Evolutionary conservation across 164 flowering plant genomes (phyloP), one percentile per base, ranked within the genome.

Genomic region (Vitis riparia): DNA sequence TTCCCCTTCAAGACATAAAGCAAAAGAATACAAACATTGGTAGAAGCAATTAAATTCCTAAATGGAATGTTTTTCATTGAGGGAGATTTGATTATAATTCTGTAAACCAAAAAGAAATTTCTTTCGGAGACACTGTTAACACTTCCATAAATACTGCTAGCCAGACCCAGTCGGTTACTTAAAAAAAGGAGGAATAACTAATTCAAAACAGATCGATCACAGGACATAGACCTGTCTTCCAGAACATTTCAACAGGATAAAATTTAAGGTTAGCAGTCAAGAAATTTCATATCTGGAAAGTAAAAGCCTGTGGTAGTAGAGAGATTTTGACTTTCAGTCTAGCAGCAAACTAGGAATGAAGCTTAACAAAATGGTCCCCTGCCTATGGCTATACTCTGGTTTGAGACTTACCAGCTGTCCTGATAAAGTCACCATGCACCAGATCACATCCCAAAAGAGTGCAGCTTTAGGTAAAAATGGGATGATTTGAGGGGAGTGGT

Each of bases 1-100:
- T 65, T 59, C 72, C 63, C 72, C 68, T 68, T 58, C 57, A 69
- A 65, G 74, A 78, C 76, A 71, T 71, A 66, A 70, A 67, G 61
- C 59, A 62, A 74, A 61, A 66, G 74, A 73, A 62, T 75, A 73
- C 62, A 68, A 69, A 65, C 65, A 66, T 37, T 63, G 68, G 69
- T 50, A 69, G 76, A 73, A 48, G 63, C 65, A 69, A 37, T 66
- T 62, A 63, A 44, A 27, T 66, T 59, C 62, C 58, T 37, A 48
- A 62, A 68, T 37, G 68, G 68, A 75, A 79, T 76, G 75, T 75
- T 68, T 68, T 74, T 57, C 49, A 65, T 50, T 3, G 55, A 64
- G 48, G 63, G 56, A 63, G 68, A 71, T 51, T 37, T 30, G n/a
- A 15, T 67, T 23, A 37, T 55, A 23, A 51, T 51, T 11, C 11